Evolutionary conservation across 495 filamentous ascomycete genomes (phyloP), one percentile per base, ranked within the genome.

Genomic region (Podospora pseudocomata): DNA sequence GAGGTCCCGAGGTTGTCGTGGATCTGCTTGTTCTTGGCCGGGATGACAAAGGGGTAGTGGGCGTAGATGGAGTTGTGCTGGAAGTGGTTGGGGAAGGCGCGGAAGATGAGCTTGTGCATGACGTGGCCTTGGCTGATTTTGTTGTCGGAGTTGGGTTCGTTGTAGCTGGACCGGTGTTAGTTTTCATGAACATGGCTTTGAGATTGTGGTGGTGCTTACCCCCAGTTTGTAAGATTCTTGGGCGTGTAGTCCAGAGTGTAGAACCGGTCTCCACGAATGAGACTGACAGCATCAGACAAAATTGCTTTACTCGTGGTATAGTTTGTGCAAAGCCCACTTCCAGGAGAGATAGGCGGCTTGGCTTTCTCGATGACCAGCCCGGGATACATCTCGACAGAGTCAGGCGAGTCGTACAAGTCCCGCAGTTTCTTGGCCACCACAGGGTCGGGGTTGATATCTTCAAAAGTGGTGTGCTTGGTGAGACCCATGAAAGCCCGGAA

Each of bases 261-360:
- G 80, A 92, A 93, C 26, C 92, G 83, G 78, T 95, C 92, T 2
- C 90, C 89, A 20, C 92, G 86, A 27, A 95, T 90, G 6, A 94
- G 77, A 7, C 88, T 85, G 9, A 91, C 88, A 1, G 92, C 92
- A 75, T 95, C 92, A 3, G 89, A 91, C 11, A 95, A 83, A 65
- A 95, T 89, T 7, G 88, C 89, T 72, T 89, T 84, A 11, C 88
- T 89, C 7, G 88, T 86, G 3, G 91, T 93, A 76, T 85, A 93
- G 60, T 87, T 87, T 11, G 89, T 87, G 65, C 86, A 87, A 39
- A 94, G 83, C 39, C 91, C 91, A 68, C 87, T 89, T 44, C 90
- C 91, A 15, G 91, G 87, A 4, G 79, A 75, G 71, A 88, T 84
- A 1, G 87, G 78, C 49, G 84, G 79, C 72, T 94, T 94, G 28